These are phyloP conservation scores for Suillus plorans DNA, from an alignment of 768 basidiomycete genomes.

Conservation along the genomic window DNA sequence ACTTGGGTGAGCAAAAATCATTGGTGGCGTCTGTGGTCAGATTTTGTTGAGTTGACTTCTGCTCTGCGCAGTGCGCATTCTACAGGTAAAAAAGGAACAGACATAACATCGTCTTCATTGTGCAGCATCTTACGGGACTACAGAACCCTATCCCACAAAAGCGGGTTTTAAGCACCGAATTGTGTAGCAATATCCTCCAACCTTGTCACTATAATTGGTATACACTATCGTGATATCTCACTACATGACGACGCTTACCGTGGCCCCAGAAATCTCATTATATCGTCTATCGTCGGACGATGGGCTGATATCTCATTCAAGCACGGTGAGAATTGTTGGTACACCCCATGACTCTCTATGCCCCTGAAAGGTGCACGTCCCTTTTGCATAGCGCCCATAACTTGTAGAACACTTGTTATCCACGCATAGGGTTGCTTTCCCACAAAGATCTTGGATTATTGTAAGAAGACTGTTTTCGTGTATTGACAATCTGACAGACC, in stretches of 20 bases:
- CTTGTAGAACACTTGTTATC: slow-evolving; percentile 7
- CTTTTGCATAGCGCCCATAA: slow-evolving; percentile 5
- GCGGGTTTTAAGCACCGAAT: not conserved
- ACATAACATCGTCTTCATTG: too few relatives aligned
- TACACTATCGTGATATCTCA: not conserved
- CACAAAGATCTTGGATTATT: slow-evolving; percentile 22
- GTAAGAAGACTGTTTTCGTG: not conserved
- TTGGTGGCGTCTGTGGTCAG: too few relatives aligned
- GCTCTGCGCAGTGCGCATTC: too few relatives aligned
- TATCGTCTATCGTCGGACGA: not conserved
- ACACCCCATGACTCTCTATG: not conserved
- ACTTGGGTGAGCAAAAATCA: too few relatives aligned
- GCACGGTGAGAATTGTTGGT: not conserved
- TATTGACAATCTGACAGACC: not conserved
- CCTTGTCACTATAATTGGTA: not conserved
- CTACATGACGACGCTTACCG: not conserved
- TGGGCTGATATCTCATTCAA: not conserved
- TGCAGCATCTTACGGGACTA: too few relatives aligned
- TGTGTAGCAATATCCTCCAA: not conserved
- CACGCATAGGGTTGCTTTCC: slow-evolving; percentile 21
- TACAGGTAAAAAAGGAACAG: too few relatives aligned
- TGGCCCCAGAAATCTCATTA: not conserved
- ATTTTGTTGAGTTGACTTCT: too few relatives aligned
- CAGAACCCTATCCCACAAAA: too few relatives aligned
- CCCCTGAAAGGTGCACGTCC: not conserved